These are phyloP conservation scores for Monosporascus sp. DNA, from an alignment of 2,329 filamentous ascomycete genomes.

Conservation along the genomic window DNA sequence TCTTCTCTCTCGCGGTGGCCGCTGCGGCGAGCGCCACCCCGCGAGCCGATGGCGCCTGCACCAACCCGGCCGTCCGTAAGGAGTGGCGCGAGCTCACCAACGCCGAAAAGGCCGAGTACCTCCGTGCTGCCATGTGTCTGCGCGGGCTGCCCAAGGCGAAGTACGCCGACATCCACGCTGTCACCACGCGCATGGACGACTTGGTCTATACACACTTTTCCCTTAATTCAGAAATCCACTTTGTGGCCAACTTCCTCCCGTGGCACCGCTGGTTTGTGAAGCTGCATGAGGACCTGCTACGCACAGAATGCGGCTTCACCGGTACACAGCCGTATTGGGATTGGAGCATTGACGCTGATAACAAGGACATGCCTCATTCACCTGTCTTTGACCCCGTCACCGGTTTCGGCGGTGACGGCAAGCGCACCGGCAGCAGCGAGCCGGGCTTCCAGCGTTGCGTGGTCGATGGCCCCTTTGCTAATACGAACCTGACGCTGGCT, in stretches of 20 bases:
- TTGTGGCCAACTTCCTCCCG: slow-evolving; percentile 27
- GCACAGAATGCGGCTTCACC: slow-evolving; percentile 24
- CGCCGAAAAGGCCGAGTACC: slow-evolving; percentile 4
- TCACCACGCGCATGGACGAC: too few species aligned
- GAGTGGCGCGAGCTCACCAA: slow-evolving; percentile 15
- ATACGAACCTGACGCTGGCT: slow-evolving; percentile 7
- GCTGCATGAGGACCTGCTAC: slow-evolving; percentile 24
- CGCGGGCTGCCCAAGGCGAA: too few species aligned
- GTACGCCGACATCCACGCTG: too few species aligned
- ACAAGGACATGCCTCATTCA: slow-evolving; percentile 7
- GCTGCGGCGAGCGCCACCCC: background rate
- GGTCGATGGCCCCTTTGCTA: slow-evolving; percentile 17
- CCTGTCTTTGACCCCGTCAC: slow-evolving; percentile 25
- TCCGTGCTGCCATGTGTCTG: background rate
- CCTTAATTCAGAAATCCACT: slow-evolving; percentile 12
- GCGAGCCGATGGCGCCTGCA: slow-evolving; percentile 6
- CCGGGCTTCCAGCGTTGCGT: slow-evolving; percentile 13
- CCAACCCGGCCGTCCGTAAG: slow-evolving; percentile 9
- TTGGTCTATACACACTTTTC: too few species aligned
- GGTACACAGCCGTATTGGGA: slow-evolving; percentile 30
- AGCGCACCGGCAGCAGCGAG: slow-evolving; percentile 11
- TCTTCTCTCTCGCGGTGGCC: too few species aligned
- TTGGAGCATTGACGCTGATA: slow-evolving; percentile 14
- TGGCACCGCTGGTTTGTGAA: slow-evolving; percentile 29
- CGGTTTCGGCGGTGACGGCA: slow-evolving; percentile 26